Base-by-base conservation (phyloP, 495 filamentous ascomycete species). In the Mytilinidion resinicola region DNA sequence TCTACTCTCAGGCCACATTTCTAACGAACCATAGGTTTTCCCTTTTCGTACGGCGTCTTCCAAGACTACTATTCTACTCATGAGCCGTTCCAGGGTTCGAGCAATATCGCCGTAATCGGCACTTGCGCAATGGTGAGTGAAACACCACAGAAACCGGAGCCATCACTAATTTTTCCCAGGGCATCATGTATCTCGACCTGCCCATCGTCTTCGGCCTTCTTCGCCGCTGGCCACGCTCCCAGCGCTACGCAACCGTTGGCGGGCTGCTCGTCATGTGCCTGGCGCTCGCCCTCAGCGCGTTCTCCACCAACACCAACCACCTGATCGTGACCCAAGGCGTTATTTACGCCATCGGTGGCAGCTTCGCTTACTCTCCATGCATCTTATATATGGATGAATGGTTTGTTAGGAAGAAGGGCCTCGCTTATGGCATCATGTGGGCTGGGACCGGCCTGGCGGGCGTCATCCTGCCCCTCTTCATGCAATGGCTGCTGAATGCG, bases 21-120 rank as follows among this genome's bases (percentile, higher is more conserved):
- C 20, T 47, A 43, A 59, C 37, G 30, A 17, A 54, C 20, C 17
- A 39, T 38, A 85, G 83, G 85, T 34, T 87, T 87, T 66, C 77
- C 83, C 3, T 83, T 81, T 59, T 76, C 81, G 0, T 88, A 78
- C 55, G 83, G 83, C 35, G 68, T 85, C 10, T 84, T 85, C 61
- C 79, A 84, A 59, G 73, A 77, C 20, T 83, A 84, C 64, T 85
- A 82, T 58, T 69, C 56, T 41, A 73, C 70, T 12, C 73, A 80
- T 63, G 55, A 69, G 65, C 77, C 72, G 58, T 81, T 74, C 36
- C 57, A 73, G 8, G 59, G 65, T 14, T 60, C 71, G 9, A 55
- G 65, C 65, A 55, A 67, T 66, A 74, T 83, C n/a, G 74, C 80
- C 9, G 72, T 77, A 11, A 78, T 82, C 34, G 77, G 74, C 1